Evolutionary conservation across 352 stramenopile genomes (phyloP), one percentile per base, ranked within the genome.

Genomic region (Pythium brassicae): DNA sequence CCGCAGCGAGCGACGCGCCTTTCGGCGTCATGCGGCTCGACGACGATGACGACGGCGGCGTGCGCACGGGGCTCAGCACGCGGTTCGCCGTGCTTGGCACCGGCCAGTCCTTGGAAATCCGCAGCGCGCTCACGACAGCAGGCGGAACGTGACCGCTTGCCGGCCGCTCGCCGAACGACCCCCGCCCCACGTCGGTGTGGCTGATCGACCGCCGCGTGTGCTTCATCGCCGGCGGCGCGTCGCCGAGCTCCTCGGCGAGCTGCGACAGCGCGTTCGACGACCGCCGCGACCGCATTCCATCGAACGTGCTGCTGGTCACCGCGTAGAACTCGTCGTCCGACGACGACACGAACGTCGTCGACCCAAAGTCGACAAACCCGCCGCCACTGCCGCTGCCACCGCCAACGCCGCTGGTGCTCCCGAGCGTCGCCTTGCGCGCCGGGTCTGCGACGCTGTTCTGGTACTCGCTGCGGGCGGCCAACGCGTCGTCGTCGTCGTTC

Each of bases 141-240:
- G 42, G 42, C n/a, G 10, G 9, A 10, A 17, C 42, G 9, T 26
- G 15, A n/a, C 42, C 22, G 20, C 22, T 47, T 9, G 22, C 12
- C 0, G 68, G 50, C 4, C 57, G 56, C 27, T 74, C 72, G 35
- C 35, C 50, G 42, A 35, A 60, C 19, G 51, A 60, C 12, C 46
- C 17, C 5, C 71, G 66, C 12, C 65, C 59, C 1, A 75, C 51
- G 56, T 89, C 81, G 26, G 62, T 88, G 42, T 91, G 73, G 49
- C 81, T 91, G 60, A 67, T 89, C 4, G 81, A 87, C 6, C 81
- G 73, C 8, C 78, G 71, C 22, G 76, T 44, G 8, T 57, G 63
- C 47, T 63, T 69, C 76, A 89, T 89, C 11, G 62, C 53, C 25
- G 81, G 81, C 25, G 81, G 69, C 1, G 61, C 34, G 14, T 87